A percentile compares a stretch with the other conserved stretches of the same genome.
These are phyloP conservation scores for Entonaema liquescens DNA, from an alignment of 495 filamentous ascomycete genomes.

Conservation along the genomic window DNA sequence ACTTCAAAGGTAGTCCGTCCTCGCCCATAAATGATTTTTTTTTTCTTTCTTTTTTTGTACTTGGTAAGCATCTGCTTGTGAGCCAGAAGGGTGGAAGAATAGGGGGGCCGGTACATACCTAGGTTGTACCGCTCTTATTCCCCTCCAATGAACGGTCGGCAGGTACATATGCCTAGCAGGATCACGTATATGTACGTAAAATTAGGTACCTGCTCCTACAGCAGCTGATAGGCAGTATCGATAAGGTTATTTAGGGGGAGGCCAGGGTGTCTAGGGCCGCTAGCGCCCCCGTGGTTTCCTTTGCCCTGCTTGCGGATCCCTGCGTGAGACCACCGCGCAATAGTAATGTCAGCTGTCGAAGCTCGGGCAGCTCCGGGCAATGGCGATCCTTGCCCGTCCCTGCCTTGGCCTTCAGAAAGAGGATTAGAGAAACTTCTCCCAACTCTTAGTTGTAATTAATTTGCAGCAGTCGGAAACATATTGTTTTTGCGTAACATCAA, in stretches of 20 bases:
- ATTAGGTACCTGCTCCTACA: too few species aligned
- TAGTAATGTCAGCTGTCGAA: constrained; percentile 26
- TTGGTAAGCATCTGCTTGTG: too few species aligned
- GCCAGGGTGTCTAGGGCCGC: constrained; percentile 1
- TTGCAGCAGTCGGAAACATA: constrained; percentile 12
- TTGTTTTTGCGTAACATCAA: constrained; percentile 1
- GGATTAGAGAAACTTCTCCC: constrained; percentile 27
- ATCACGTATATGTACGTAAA: not conserved
- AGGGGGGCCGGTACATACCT: too few species aligned
- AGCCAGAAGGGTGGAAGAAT: too few species aligned
- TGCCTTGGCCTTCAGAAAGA: constrained; percentile 4
- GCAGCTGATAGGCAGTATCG: constrained; percentile 2
- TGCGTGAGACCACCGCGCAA: constrained; percentile 8
- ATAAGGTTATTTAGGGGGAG: constrained; percentile 10
- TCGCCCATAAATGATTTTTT: not conserved
- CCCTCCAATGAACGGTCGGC: not conserved
- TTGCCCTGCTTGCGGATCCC: constrained; percentile 7
- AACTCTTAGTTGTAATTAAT: constrained; percentile 24
- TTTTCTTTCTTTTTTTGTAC: too few species aligned
- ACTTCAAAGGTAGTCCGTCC: not conserved
- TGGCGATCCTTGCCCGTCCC: constrained; percentile 28
- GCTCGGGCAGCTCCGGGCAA: constrained; percentile 29
- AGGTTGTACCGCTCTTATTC: too few species aligned
- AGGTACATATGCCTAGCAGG: not conserved
- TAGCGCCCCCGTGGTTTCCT: not conserved